These are phyloP conservation scores for Sporobolus alterniflorus DNA, from an alignment of 202 grass and related monocot genomes.

Conservation along the genomic window DNA sequence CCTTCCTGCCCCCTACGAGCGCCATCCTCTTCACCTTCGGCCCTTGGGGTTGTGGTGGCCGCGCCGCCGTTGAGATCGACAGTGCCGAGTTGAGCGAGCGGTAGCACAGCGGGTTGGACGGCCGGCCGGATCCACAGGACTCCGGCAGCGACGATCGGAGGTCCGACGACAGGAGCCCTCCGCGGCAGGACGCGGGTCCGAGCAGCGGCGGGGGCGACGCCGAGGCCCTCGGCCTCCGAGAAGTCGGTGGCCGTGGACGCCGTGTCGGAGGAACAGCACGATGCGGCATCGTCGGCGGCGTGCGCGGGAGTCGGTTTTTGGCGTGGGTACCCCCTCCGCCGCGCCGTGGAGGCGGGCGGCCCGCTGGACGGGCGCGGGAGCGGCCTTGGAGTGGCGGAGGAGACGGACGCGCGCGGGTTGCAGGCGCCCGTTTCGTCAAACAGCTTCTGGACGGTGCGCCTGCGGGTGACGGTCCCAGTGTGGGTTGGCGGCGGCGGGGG, in stretches of 20 bases:
- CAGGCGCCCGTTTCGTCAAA: constrained; percentile 55
- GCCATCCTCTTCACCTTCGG: constrained; percentile 49
- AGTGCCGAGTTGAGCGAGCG: constrained; percentile 76
- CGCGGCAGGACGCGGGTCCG: constrained; percentile 46
- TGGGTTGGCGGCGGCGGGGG: constrained; percentile 16
- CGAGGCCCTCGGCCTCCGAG: constrained; percentile 42
- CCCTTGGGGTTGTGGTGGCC: constrained; percentile 68
- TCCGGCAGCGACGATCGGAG: constrained; percentile 78
- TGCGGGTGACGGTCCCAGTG: constrained; percentile 30
- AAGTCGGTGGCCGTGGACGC: constrained; percentile 45
- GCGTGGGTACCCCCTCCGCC: constrained; percentile 40
- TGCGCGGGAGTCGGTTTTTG: constrained; percentile 53
- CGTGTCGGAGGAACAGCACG: constrained; percentile 46
- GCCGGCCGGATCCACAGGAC: constrained; percentile 45
- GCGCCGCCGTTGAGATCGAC: constrained; percentile 43
- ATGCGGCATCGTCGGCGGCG: constrained; percentile 7
- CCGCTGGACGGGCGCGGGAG: constrained; percentile 30
- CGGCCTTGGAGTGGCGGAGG: neutral
- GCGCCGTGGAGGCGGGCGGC: neutral
- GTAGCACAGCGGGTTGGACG: constrained; percentile 68
- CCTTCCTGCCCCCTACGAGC: constrained; percentile 44
- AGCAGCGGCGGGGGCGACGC: constrained; percentile 46
- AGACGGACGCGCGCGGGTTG: constrained; percentile 12
- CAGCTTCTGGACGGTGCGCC: constrained; percentile 62
- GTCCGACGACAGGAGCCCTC: constrained; percentile 42